These are phyloP conservation scores for Globisporangium mamillatum DNA, from an alignment of 352 stramenopile genomes.

Conservation along the genomic window DNA sequence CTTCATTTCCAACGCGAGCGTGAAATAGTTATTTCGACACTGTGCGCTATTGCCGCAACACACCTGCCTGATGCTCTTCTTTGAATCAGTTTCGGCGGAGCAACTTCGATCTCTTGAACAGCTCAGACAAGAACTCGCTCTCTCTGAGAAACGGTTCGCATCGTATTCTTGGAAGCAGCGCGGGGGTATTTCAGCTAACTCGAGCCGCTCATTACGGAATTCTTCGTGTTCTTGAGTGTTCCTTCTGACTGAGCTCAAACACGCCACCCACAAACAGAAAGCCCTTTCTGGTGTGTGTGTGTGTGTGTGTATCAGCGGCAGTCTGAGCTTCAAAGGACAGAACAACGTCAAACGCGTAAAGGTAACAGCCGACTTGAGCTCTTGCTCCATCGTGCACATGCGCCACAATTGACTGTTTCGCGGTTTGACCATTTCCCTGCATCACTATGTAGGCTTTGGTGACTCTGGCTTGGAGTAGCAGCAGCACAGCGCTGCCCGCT, in stretches of 20 bases:
- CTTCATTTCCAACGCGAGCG: too few relatives aligned
- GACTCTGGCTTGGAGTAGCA: not conserved
- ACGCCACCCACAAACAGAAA: not conserved
- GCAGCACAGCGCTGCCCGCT: not conserved
- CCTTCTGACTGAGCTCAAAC: not conserved
- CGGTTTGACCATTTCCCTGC: not conserved
- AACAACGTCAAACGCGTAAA: not conserved
- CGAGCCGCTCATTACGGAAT: not conserved
- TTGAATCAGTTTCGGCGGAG: too few relatives aligned
- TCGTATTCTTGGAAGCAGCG: not conserved
- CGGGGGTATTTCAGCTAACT: not conserved
- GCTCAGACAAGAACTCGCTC: not conserved
- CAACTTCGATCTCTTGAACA: too few relatives aligned
- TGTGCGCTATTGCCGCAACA: too few relatives aligned
- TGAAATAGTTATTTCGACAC: too few relatives aligned
- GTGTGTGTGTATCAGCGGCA: not conserved
- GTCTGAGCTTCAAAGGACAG: not conserved
- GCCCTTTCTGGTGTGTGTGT: not conserved
- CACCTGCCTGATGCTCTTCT: too few relatives aligned
- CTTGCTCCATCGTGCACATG: not conserved
- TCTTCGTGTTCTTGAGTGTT: not conserved
- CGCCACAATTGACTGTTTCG: not conserved
- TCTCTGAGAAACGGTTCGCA: not conserved
- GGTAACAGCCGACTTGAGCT: not conserved
- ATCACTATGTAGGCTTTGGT: not conserved